Base-by-base conservation (phyloP, 371 early-diverging fungal genomes). In the Capillidium rhysosporum region DNA sequence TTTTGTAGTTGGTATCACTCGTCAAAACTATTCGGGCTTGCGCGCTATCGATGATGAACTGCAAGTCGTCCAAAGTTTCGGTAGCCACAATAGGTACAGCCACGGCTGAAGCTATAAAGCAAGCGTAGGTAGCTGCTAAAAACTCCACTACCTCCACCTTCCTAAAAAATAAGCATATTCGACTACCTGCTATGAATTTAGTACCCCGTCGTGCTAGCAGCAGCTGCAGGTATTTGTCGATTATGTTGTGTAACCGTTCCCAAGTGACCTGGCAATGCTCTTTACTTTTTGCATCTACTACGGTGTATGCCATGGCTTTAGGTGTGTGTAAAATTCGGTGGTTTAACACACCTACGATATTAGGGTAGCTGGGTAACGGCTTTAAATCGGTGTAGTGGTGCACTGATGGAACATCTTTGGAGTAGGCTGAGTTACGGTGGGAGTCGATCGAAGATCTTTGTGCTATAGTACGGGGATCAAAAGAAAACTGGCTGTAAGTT, bases 51-150 rank as follows among this genome's bases (percentile, higher is more conserved):
- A 89, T 63, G 24, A 89, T 80, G 53, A 77, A 80, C 14, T 73
- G 67, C 24, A 88, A 65, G 57, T 90, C 91, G 1, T 80, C 71
- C 49, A 85, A 62, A 46, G 83, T 84, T 53, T 89, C 89, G 9
- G 76, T 78, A 1, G 83, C 74, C 46, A 80, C 79, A 59, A 84
- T 73, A 1, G 91, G 91, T 12, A 90, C 86, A 1, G 89, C 89
- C 4, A 80, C 78, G 63, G 83, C 67, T 9, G 88, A 88, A 1
- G 81, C 80, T 51, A 78, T 71, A 59, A 88, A 80, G 60, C 88
- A 85, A n/a, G 79, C 89, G 54, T 78, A 75, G 34, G 88, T 54
- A 8, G 84, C 82, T 1, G 77, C 79, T 25, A 87, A 61, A 57
- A 78, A 88, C 21, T 90, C 89, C 43, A 82, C 57, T 18, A 82